phyloP scores from a whole-genome alignment of 164 flowering plant genomes.

The Magnolia sinica region DNA sequence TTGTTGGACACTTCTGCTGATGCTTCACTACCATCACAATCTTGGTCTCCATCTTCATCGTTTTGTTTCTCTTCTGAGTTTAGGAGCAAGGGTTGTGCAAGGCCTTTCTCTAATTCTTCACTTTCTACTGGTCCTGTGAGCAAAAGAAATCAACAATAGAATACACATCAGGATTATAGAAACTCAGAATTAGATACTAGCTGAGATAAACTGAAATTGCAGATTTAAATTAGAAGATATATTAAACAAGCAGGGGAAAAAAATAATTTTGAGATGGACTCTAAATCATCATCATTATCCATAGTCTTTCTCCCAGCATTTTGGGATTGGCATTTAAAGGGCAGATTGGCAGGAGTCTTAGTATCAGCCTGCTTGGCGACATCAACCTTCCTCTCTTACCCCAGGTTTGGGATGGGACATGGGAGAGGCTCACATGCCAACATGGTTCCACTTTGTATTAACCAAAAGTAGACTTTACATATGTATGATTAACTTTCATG shows the following conservation, averaged over 20 bases:
- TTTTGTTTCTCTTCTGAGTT: conserved; percentile 32
- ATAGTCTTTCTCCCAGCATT: background rate
- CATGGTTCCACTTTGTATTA: background rate
- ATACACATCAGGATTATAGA: background rate
- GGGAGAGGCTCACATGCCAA: background rate
- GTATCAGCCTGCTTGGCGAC: background rate
- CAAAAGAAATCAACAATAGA: background rate
- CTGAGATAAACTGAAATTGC: background rate
- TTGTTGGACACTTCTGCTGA: conserved; percentile 33
- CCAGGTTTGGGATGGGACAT: background rate
- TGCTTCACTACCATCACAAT: conserved; percentile 52
- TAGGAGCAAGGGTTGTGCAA: conserved; percentile 45
- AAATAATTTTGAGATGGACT: background rate
- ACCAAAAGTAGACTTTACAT: background rate
- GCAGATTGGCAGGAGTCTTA: too few relatives aligned
- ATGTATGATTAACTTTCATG: too few relatives aligned
- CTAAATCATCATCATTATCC: background rate
- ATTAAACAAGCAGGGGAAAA: background rate
- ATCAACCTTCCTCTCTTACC: background rate
- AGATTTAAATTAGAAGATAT: background rate
- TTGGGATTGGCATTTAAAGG: background rate
- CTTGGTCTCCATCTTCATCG: conserved; percentile 52
- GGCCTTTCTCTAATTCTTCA: conserved; percentile 40
- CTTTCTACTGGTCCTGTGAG: conserved; percentile 18
- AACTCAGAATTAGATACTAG: background rate